phyloP scores from a whole-genome alignment of 108 stramenopile species.

The Schizochytrium sp. region DNA sequence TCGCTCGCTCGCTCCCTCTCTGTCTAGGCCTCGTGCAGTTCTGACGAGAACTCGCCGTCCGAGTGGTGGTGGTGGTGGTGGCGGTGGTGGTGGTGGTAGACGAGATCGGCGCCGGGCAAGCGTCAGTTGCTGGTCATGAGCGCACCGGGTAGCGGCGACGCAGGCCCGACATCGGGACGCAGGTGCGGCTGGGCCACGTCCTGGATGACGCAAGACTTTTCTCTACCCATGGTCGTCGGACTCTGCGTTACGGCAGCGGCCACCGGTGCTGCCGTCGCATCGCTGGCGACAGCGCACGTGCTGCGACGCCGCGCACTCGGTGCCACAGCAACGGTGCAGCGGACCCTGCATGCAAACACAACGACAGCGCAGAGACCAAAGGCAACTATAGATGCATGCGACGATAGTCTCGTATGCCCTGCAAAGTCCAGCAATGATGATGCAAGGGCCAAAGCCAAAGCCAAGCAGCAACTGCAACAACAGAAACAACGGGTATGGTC shows the following conservation, averaged over 20 bases:
- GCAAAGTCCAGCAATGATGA: not conserved
- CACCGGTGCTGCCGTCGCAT: not conserved
- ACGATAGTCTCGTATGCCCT: not conserved
- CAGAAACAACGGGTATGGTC: not conserved
- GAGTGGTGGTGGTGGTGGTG: too few relatives aligned
- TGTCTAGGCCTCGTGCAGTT: too few relatives aligned
- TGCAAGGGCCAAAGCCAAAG: not conserved
- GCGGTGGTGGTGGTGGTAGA: too few relatives aligned
- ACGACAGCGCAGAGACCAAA: not conserved
- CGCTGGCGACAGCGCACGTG: not conserved
- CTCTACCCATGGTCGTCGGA: not conserved
- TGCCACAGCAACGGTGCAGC: not conserved
- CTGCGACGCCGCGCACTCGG: not conserved
- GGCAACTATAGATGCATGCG: not conserved
- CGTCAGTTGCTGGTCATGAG: too few relatives aligned
- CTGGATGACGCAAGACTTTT: not conserved
- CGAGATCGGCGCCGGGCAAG: too few relatives aligned
- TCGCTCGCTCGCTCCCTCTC: too few relatives aligned
- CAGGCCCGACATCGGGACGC: too few relatives aligned
- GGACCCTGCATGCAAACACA: not conserved
- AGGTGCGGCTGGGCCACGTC: too few relatives aligned
- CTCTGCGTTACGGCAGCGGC: not conserved
- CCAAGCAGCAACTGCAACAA: not conserved
- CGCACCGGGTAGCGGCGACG: too few relatives aligned
- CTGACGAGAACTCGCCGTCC: too few relatives aligned